phyloP scores from a whole-genome alignment of 352 stramenopile genomes.

The Phytopythium kandeliae region DNA sequence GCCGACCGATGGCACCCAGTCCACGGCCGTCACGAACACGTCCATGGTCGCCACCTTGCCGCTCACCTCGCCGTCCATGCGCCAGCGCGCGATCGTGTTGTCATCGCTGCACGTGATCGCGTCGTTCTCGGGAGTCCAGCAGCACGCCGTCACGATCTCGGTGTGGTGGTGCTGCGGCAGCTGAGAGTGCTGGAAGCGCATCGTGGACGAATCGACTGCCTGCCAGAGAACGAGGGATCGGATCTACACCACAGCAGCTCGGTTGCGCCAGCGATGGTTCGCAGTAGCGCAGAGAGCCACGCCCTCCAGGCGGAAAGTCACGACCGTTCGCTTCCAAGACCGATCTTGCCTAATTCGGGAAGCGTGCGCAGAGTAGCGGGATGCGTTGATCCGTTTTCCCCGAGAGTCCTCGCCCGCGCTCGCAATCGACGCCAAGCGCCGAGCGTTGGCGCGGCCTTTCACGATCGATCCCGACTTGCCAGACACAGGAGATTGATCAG shows the following conservation, averaged over 20 bases:
- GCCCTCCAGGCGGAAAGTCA: neutral
- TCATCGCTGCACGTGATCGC: conserved; percentile 85
- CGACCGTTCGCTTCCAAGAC: neutral
- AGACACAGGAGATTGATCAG: neutral
- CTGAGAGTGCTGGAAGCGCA: conserved; percentile 81
- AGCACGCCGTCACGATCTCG: conserved; percentile 80
- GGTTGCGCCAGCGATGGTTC: no score
- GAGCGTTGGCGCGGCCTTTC: conserved; percentile 3
- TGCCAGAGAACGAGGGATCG: no score
- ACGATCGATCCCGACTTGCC: no score
- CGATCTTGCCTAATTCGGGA: conserved; percentile 1
- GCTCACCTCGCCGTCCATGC: conserved; percentile 79
- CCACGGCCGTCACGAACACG: conserved; percentile 68
- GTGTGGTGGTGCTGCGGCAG: conserved; percentile 65
- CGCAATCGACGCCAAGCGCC: no score
- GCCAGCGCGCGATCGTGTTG: conserved; percentile 77
- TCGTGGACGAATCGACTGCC: conserved; percentile 10
- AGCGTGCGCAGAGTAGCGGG: neutral
- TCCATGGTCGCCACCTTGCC: conserved; percentile 69
- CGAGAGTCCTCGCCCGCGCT: no score
- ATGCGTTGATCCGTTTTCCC: no score
- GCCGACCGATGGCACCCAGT: conserved; percentile 78
- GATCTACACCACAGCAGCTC: no score
- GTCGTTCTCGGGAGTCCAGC: conserved; percentile 87
- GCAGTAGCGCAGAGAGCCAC: no score